Evolutionary conservation across 768 basidiomycete species (phyloP), one percentile per base, ranked within the genome.

Genomic region (Coprinellus micaceus): DNA sequence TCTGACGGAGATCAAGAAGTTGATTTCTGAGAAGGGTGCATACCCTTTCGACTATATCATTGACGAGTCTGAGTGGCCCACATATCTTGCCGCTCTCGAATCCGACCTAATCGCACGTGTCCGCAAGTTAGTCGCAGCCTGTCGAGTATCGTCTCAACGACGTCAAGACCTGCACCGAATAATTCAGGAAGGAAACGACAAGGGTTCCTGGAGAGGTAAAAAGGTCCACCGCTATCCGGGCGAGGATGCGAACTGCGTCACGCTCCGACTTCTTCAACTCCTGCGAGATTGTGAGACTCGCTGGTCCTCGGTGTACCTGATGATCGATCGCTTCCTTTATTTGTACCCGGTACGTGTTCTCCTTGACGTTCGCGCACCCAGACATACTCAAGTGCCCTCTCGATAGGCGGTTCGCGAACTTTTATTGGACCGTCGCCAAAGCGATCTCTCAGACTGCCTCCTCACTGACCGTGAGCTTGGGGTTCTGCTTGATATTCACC

Each of bases 261-360:
- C 39, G 12, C 51, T 63, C 17, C 50, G 64, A 13, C 21, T 11
- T 10, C 25, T 56, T 28, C 3, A 62, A 71, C 43, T 56, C 69
- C 3, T 44, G 67, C 41, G 63, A 22, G 70, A 71, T 58, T 60
- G 67, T 33, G 61, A 64, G 6, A 65, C 60, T 1, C 53, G 64
- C 2, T 71, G 70, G 70, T 70, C 69, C 17, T 71, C 67, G 53
- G 68, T 65, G 11, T 56, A 60, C 25, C 52, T 67, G n/a, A 71
- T 71, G 70, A 62, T 70, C 57, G 63, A 69, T 11, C 61, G 64
- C 12, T 46, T 71, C 17, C 59, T 74, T 26, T 61, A 65, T 19
- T 60, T 74, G 4, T 66, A 70, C 58, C 67, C 61, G 25, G 74
- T 74, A 51, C 52, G 67, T 55, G 3, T 13, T 43, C 15, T 21